A percentile compares a stretch with the other conserved stretches of the same genome.
Conservation (phyloP, 805 yeast genomes). For the Ogataea corticis region DNA sequence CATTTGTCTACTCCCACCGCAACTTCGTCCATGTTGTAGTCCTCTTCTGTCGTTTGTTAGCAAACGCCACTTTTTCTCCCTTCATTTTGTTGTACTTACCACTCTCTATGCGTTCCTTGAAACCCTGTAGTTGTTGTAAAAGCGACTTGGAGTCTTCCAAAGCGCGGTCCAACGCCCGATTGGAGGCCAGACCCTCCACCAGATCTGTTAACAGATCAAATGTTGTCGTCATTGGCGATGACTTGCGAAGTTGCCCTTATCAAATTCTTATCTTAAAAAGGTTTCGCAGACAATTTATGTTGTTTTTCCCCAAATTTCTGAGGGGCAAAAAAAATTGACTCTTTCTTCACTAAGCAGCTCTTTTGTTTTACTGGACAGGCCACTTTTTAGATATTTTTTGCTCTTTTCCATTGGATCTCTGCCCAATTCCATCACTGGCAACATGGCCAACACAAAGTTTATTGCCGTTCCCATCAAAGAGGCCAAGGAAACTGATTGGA, state of each 20-base stretch:
- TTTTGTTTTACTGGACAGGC: background rate
- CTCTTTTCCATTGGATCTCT: too few relatives aligned
- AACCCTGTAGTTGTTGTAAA: slow-evolving; percentile 25
- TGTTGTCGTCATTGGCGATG: slow-evolving; percentile 13
- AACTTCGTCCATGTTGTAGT: slow-evolving; percentile 15
- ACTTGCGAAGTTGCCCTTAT: background rate
- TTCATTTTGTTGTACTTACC: background rate
- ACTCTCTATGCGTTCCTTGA: slow-evolving; percentile 25
- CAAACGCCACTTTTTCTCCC: background rate
- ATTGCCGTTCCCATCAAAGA: slow-evolving; percentile 38
- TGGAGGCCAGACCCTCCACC: slow-evolving; percentile 28
- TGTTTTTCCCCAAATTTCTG: background rate
- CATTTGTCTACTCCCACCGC: slow-evolving; percentile 15
- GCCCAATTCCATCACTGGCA: background rate
- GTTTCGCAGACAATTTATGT: background rate
- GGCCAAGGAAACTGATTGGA: slow-evolving; percentile 68
- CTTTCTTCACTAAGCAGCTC: slow-evolving; percentile 1
- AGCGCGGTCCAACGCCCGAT: slow-evolving; percentile 32
- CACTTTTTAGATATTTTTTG: too few relatives aligned
- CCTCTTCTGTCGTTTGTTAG: slow-evolving; percentile 5
- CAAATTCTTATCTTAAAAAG: background rate
- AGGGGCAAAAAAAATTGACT: background rate
- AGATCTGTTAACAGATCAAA: slow-evolving; percentile 33
- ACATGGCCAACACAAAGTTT: slow-evolving; percentile 26
- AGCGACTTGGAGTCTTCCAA: slow-evolving; percentile 31